phyloP scores from a whole-genome alignment of 768 basidiomycete genomes.

The Xanthoconium purpureum region DNA sequence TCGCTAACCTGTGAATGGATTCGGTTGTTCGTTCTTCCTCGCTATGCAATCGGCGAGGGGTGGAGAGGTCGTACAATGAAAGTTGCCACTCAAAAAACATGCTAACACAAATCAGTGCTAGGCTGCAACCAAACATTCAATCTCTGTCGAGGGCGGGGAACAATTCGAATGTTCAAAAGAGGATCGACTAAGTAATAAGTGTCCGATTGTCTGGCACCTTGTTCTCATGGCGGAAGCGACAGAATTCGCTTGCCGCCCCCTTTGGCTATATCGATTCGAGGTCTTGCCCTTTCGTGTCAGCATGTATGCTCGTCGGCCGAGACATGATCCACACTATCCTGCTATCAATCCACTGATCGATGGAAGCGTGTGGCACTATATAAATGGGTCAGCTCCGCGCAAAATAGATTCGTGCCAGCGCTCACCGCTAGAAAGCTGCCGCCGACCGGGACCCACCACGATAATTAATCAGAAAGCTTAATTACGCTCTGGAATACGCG shows the following conservation, averaged over 20 bases:
- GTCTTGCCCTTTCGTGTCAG: background rate
- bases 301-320: background rate
- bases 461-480: background rate
- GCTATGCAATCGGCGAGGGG: background rate
- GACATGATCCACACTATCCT: background rate
- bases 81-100: too few relatives aligned
- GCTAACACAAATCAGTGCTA: constrained; percentile 3
- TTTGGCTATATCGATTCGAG: constrained; percentile 1
- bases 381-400: background rate
- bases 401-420: background rate
- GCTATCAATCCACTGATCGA: background rate
- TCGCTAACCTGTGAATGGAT: constrained; percentile 7
- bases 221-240: constrained; percentile 12
- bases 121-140: background rate
- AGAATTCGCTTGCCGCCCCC: background rate
- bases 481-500: background rate
- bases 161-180: constrained; percentile 1
- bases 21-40: constrained; percentile 2
- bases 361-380: background rate
- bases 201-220: background rate
- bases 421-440: background rate
- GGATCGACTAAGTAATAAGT: background rate
- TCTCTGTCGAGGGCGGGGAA: background rate
- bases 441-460: background rate
- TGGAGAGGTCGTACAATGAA: background rate